Percentiles rank a stretch among this genome's conserved stretches.
These are phyloP conservation scores for Penicillium maclennaniae DNA, from an alignment of 495 filamentous ascomycete species.

Conservation along the genomic window DNA sequence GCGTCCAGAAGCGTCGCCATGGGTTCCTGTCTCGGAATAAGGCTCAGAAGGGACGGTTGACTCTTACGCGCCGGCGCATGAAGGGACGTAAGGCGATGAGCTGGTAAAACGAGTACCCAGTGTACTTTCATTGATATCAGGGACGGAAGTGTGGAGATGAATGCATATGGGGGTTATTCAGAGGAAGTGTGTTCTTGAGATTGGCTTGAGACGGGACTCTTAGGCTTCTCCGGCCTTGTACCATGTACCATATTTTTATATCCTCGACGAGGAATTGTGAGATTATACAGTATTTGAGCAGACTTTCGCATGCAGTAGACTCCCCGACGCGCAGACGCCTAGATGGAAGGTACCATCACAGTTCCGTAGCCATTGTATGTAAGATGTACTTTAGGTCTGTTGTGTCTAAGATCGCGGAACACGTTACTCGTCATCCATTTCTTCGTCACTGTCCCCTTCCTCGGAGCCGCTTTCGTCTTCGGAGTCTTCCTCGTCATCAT, in stretches of 20 bases:
- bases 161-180: neutral
- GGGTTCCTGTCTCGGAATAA: constrained; percentile 61
- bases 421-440: constrained; percentile 22
- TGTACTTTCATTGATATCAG: neutral
- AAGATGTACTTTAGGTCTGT: constrained; percentile 9
- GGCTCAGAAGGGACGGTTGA: constrained; percentile 53
- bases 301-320: neutral
- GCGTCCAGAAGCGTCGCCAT: constrained; percentile 67
- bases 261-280: constrained; percentile 6
- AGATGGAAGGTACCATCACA: neutral
- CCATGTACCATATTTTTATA: constrained; percentile 21
- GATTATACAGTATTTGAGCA: constrained; percentile 13
- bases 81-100: constrained; percentile 63
- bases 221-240: constrained; percentile 12
- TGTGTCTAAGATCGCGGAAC: constrained; percentile 12
- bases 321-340: too few relatives aligned
- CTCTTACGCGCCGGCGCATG: constrained; percentile 52
- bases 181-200: neutral
- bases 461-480: constrained; percentile 42
- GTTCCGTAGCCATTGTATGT: constrained; percentile 6
- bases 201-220: constrained; percentile 2
- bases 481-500: constrained; percentile 48
- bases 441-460: constrained; percentile 35
- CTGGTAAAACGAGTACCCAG: constrained; percentile 30
- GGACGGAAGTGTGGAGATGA: neutral